phyloP scores from a whole-genome alignment of 345 rosid species.

The Populus nigra region DNA sequence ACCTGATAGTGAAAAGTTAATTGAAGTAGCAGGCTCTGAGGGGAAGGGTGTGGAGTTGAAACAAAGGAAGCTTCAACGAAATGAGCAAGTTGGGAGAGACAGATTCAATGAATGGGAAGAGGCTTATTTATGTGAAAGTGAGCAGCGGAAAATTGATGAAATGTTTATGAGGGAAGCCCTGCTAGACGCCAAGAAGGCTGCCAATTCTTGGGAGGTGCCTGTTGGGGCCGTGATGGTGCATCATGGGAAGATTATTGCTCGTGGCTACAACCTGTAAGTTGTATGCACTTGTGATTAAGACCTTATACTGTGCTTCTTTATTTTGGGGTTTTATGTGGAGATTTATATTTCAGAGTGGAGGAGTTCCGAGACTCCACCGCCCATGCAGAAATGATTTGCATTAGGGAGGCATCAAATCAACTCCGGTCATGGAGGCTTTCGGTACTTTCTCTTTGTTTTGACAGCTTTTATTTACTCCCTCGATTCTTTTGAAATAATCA shows the following conservation, averaged over 20 bases:
- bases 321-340: conserved; percentile 9
- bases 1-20: conserved; percentile 34
- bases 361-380: conserved; percentile 93
- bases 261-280: conserved; percentile 90
- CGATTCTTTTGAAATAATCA: not conserved
- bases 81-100: conserved; percentile 64
- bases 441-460: conserved; percentile 41
- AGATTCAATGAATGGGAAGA: conserved; percentile 98
- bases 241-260: conserved; percentile 81
- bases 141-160: conserved; percentile 71
- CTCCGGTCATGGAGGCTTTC: conserved; percentile 84
- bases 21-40: conserved; percentile 36
- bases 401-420: conserved; percentile 77
- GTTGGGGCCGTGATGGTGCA: conserved; percentile 95
- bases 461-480: not conserved
- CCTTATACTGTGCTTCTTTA: conserved; percentile 14
- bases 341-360: conserved; percentile 69
- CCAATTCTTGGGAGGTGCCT: conserved; percentile 96
- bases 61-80: conserved; percentile 69
- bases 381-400: conserved; percentile 95
- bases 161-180: conserved; percentile 94
- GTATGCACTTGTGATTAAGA: conserved; percentile 1
- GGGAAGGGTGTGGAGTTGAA: conserved; percentile 41
- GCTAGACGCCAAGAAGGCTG: conserved; percentile 89
- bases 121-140: conserved; percentile 64